Base-by-base conservation (phyloP, 2,329 filamentous ascomycete genomes). In the Lecanicillium sp. region DNA sequence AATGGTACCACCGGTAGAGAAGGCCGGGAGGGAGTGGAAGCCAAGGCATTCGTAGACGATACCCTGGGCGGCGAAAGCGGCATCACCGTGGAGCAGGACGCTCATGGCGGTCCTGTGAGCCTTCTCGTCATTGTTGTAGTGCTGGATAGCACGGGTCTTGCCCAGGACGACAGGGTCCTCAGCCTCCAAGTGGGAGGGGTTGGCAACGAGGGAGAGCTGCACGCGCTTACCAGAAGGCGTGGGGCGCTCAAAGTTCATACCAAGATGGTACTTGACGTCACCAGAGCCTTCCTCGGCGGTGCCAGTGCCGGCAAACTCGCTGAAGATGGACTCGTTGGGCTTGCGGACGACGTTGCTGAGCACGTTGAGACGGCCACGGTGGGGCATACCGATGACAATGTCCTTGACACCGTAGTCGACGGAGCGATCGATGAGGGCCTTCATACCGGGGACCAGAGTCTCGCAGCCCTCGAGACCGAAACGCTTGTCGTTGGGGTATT, bases 231-330 rank as follows among this genome's bases (percentile, higher is more conserved):
- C 92, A 31, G 90, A 97, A 43, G 92, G 92, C 9, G 92, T 98
- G 39, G 92, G 92, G 47, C 92, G 87, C 72, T 98, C 92, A 52
- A 98, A 98, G 74, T 98, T 98, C 92, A 98, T 98, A 59, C 92
- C 92, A 56, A 98, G 72, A 71, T 98, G 92, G 71, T 98, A 98
- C 69, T 98, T 98, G 66, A 98, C 92, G 62, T 98, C 92, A 55
- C 92, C 92, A 42, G 92, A 97, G 44, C 92, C 92, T 68, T 98
- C 92, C 51, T 86, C 84, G 40, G 87, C 86, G 58, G 87, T 87
- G 17, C 84, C 71, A 33, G 84, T 87, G 53, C 92, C 92, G 46
- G 87, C 85, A 57, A 98, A 98, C 65, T 98, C 92, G 61, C 86
- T 94, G 73, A 98, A 98, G 65, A 98, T 98, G 49, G 92, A 97